Base-by-base conservation (phyloP, 345 rosid genomes). In the Citrus mangshanensis region DNA sequence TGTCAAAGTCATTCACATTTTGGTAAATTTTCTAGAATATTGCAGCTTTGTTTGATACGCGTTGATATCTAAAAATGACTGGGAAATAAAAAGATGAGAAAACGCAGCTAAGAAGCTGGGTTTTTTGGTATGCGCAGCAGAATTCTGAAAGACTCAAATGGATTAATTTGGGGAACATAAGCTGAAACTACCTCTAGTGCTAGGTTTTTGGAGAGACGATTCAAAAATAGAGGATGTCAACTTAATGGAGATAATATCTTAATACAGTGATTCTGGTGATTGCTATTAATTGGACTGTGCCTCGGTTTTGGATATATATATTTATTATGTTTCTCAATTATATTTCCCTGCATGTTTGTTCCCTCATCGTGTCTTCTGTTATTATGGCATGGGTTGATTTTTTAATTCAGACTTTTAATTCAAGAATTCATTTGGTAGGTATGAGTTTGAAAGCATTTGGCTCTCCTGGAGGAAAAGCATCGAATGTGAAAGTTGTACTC, bases 401-500 rank as follows among this genome's bases (percentile, higher is more conserved):
- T 7, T 24, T 74, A 19, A 12, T 46, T 55, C 25, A 24, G 30
- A 19, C 35, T 58, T 68, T n/a, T 77, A 65, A 60, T 34, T 78
- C 54, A 51, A 68, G 8, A 35, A 62, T 81, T 42, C 9, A n/a
- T 76, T 62, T 78, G 56, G 79, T 84, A 86, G 90, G 87, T 79
- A 28, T 87, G 37, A 85, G 83, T 27, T 77, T 67, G 5, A 86
- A 82, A 34, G 91, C 82, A 32, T 82, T 90, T 86, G 93, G 90
- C 68, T 77, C 81, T 61, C 82, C 89, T 8, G 95, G 94, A 71
- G 97, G 97, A 77, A 93, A 90, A 84, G 72, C 86, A 79, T 89
- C 98, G 27, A 91, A 89, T 76, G 85, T 87, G 78, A 91, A 93
- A 88, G 95, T 94, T 82, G 60, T 93, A 32, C 97, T 96, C 78